Evolutionary conservation across 805 yeast genomes (phyloP).

Genomic region (Metschnikowia lochheadii): DNA sequence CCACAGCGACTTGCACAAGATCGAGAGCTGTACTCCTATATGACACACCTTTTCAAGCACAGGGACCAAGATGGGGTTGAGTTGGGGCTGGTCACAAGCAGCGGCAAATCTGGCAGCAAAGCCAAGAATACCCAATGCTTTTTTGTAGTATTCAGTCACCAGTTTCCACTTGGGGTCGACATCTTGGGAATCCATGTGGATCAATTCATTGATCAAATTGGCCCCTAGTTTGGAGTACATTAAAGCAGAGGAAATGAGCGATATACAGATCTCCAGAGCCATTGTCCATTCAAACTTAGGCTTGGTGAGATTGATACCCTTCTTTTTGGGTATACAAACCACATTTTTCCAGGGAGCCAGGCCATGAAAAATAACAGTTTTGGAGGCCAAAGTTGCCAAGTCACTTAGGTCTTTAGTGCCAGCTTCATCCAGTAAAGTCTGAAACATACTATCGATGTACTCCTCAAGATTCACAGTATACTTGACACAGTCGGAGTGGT

Average conservation of each 20-base stretch:
- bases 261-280: conserved; percentile 27
- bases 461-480: conserved; percentile 32
- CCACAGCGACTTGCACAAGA: conserved; percentile 38
- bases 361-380: not conserved
- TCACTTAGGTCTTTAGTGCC: not conserved
- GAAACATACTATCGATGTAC: conserved; percentile 28
- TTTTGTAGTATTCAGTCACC: conserved; percentile 30
- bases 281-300: conserved; percentile 26
- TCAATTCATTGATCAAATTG: conserved; percentile 32
- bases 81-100: not conserved
- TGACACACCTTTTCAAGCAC: conserved; percentile 21
- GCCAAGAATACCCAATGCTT: conserved; percentile 23
- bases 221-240: conserved; percentile 33
- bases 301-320: not conserved
- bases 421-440: conserved; percentile 4
- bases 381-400: not conserved
- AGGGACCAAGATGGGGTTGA: conserved; percentile 9
- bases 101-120: conserved; percentile 21
- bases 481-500: not conserved
- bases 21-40: conserved; percentile 36
- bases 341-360: not conserved
- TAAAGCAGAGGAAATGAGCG: conserved; percentile 23
- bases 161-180: conserved; percentile 34
- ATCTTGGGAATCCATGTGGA: conserved; percentile 22
- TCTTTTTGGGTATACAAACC: not conserved